These are phyloP conservation scores for Podaxis rugospora DNA, from an alignment of 768 basidiomycete genomes.

Conservation along the genomic window DNA sequence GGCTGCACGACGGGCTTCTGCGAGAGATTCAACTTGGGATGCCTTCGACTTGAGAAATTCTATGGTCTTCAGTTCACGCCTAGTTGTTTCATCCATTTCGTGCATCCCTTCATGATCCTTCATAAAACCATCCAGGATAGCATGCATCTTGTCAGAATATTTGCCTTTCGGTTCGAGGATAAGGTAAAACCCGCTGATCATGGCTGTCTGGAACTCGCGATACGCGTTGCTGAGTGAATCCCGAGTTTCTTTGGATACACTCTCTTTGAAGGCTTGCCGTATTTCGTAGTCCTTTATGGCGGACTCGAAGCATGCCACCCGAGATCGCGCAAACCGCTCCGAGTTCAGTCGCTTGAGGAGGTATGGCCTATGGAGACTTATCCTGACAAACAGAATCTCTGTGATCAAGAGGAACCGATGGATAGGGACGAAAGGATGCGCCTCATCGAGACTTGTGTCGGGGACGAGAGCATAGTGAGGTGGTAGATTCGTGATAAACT, in stretches of 20 bases:
- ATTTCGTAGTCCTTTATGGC: constrained; percentile 85
- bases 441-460: constrained; percentile 72
- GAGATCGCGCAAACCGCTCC: constrained; percentile 77
- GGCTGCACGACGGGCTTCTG: constrained; percentile 22
- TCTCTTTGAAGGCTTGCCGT: constrained; percentile 61
- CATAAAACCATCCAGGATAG: constrained; percentile 75
- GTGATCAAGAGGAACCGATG: constrained; percentile 89
- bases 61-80: constrained; percentile 79
- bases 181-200: constrained; percentile 87
- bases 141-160: constrained; percentile 68
- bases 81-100: constrained; percentile 81
- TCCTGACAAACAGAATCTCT: constrained; percentile 83
- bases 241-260: constrained; percentile 56
- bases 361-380: constrained; percentile 85
- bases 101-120: constrained; percentile 58
- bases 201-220: constrained; percentile 83
- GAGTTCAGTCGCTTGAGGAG: constrained; percentile 74
- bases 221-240: constrained; percentile 78
- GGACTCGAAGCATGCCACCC: constrained; percentile 86
- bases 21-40: constrained; percentile 43
- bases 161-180: constrained; percentile 73
- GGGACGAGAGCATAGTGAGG: constrained; percentile 74
- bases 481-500: constrained; percentile 72
- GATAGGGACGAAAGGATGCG: constrained; percentile 61
- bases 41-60: constrained; percentile 74